A percentile compares a stretch with the other conserved stretches of the same genome.
These are phyloP conservation scores for Melampsora abietis-canadensis DNA, from an alignment of 1,284 basidiomycete species.

Conservation along the genomic window DNA sequence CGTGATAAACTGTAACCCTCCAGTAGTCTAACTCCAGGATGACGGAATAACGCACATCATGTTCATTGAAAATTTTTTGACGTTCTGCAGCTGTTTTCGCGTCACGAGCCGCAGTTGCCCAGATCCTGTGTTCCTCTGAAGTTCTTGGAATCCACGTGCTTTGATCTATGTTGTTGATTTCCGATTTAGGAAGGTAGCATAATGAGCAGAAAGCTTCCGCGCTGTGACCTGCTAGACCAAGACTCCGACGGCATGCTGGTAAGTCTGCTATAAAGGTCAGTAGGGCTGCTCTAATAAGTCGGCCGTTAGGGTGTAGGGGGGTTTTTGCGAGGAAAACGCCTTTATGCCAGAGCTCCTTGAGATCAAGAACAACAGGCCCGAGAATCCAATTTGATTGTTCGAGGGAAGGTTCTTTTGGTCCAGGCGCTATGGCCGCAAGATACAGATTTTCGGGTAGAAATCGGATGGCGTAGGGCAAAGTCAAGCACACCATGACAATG, in stretches of 20 bases:
- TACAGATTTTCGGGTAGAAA: constrained; percentile 45
- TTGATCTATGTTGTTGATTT: constrained; percentile 11
- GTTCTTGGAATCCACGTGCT: background rate
- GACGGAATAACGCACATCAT: constrained; percentile 11
- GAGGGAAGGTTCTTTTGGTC: constrained; percentile 53
- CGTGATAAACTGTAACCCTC: constrained; percentile 8
- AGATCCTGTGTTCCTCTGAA: background rate
- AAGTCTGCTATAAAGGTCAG: constrained; percentile 42
- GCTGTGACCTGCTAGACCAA: constrained; percentile 19
- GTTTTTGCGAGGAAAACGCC: constrained; percentile 47
- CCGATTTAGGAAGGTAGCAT: constrained; percentile 7
- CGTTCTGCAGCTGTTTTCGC: background rate
- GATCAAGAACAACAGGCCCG: constrained; percentile 50
- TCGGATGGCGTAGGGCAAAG: constrained; percentile 43
- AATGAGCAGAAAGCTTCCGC: constrained; percentile 26
- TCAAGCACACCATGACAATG: constrained; percentile 18
- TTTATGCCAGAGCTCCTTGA: constrained; percentile 50
- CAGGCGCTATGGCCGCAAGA: constrained; percentile 54
- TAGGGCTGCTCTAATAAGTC: background rate
- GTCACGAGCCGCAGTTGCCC: background rate
- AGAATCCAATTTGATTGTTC: constrained; percentile 53
- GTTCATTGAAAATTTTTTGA: background rate
- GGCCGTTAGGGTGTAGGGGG: background rate
- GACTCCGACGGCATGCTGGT: constrained; percentile 27
- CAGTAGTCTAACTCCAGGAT: constrained; percentile 21